phyloP scores from a whole-genome alignment of 352 stramenopile species.

The Phytophthora palmivora region DNA sequence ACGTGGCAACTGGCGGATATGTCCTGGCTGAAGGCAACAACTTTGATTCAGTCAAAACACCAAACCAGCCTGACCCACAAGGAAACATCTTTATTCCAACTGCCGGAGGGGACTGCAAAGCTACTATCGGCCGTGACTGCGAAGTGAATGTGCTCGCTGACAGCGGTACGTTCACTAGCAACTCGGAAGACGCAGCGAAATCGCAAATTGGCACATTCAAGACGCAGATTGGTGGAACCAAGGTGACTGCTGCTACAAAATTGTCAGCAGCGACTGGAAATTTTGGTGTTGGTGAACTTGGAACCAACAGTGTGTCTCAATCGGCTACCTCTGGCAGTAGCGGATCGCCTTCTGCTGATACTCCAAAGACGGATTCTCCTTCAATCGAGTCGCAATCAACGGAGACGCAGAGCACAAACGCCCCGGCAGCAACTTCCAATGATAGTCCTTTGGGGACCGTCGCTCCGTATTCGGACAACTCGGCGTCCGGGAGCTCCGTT shows the following conservation, averaged over 20 bases:
- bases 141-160: constrained; percentile 23
- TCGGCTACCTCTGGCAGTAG: neutral
- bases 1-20: constrained; percentile 27
- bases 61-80: constrained; percentile 5
- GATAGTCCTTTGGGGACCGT: constrained; percentile 9
- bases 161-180: constrained; percentile 12
- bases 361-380: neutral
- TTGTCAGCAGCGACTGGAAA: constrained; percentile 7
- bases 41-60: constrained; percentile 39
- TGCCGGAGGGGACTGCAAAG: constrained; percentile 9
- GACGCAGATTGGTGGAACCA: constrained; percentile 15
- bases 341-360: neutral
- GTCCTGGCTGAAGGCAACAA: constrained; percentile 52
- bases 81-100: constrained; percentile 26
- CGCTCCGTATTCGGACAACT: constrained; percentile 5
- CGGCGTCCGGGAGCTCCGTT: neutral
- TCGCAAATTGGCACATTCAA: constrained; percentile 12
- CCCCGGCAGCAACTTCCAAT: constrained; percentile 1
- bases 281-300: constrained; percentile 24
- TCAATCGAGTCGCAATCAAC: neutral
- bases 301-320: neutral
- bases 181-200: no score
- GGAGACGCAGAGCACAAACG: neutral
- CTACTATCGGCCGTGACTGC: constrained; percentile 21
- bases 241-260: constrained; percentile 9